Conservation (phyloP, 306 rosid species). For the Aeschynomene evenia region DNA sequence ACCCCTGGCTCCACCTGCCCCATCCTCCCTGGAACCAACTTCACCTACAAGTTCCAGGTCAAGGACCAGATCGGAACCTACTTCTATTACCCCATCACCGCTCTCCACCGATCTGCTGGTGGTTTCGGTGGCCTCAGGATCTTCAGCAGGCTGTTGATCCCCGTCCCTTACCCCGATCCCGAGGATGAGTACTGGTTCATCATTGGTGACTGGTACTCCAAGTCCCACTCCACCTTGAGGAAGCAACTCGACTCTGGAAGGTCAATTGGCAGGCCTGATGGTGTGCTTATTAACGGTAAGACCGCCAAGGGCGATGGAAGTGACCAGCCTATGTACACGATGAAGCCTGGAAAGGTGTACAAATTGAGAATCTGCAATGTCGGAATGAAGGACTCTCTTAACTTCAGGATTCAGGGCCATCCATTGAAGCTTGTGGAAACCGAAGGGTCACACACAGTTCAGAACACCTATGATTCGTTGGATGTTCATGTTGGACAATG, state of each 20-base stretch:
- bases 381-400: slow-evolving; percentile 62
- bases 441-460: slow-evolving; percentile 85
- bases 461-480: slow-evolving; percentile 64
- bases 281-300: slow-evolving; percentile 71
- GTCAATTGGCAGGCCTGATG: slow-evolving; percentile 58
- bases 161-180: slow-evolving; percentile 79
- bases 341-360: slow-evolving; percentile 78
- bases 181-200: slow-evolving; percentile 73
- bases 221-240: slow-evolving; percentile 52
- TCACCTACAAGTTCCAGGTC: slow-evolving; percentile 71
- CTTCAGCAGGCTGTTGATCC: slow-evolving; percentile 66
- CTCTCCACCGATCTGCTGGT: slow-evolving; percentile 59
- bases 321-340: slow-evolving; percentile 56
- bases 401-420: slow-evolving; percentile 78
- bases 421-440: slow-evolving; percentile 66
- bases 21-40: slow-evolving; percentile 66
- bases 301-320: slow-evolving; percentile 36
- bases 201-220: slow-evolving; percentile 71
- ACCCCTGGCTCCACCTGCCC: slow-evolving; percentile 70
- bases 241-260: slow-evolving; percentile 57
- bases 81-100: slow-evolving; percentile 59
- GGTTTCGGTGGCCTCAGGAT: slow-evolving; percentile 68
- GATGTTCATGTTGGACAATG: slow-evolving; percentile 86
- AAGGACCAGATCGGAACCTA: slow-evolving; percentile 90
- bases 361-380: slow-evolving; percentile 73